These are phyloP conservation scores for Didymella exigua DNA, from an alignment of 2,329 filamentous ascomycete genomes.

Conservation along the genomic window DNA sequence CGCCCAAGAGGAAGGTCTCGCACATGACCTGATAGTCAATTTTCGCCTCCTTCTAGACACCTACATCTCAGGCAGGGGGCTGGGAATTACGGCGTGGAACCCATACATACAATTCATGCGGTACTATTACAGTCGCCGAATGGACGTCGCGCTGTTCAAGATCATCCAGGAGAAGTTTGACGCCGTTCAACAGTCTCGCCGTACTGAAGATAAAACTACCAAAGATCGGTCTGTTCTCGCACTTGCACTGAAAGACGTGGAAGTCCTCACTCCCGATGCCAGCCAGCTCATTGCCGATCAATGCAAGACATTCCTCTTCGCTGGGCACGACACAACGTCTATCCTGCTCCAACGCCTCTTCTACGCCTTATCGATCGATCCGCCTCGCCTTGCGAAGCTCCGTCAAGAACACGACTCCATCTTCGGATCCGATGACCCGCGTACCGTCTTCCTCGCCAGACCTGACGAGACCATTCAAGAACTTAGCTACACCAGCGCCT, in stretches of 20 bases:
- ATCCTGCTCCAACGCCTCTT: conserved; percentile 41
- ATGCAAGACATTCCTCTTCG: conserved; percentile 54
- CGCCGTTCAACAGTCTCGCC: conserved; percentile 28
- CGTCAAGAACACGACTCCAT: conserved; percentile 59
- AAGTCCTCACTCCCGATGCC: conserved; percentile 44
- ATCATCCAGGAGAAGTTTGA: conserved; percentile 35
- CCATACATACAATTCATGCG: conserved; percentile 24
- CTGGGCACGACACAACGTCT: conserved; percentile 55
- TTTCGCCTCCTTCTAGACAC: conserved; percentile 29
- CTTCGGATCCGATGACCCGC: conserved; percentile 54
- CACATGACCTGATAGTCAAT: conserved; percentile 33
- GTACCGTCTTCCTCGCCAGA: conserved; percentile 49
- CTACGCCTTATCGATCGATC: conserved; percentile 41
- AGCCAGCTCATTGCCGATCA: conserved; percentile 48
- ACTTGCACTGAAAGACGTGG: conserved; percentile 40
- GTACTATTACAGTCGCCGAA: conserved; percentile 28
- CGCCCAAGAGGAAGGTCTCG: conserved; percentile 30
- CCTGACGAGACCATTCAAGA: conserved; percentile 56
- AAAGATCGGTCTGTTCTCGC: conserved; percentile 43
- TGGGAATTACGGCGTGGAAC: conserved; percentile 32
- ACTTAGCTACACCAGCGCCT: conserved; percentile 59
- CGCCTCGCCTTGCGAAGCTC: conserved; percentile 40
- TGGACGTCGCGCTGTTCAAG: conserved; percentile 36
- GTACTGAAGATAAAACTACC: conserved; percentile 18
- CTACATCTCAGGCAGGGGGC: conserved; percentile 27